Evolutionary conservation across 2,329 filamentous ascomycete species (phyloP), one percentile per base, ranked within the genome.

Genomic region (Hypoxylon rubiginosum): DNA sequence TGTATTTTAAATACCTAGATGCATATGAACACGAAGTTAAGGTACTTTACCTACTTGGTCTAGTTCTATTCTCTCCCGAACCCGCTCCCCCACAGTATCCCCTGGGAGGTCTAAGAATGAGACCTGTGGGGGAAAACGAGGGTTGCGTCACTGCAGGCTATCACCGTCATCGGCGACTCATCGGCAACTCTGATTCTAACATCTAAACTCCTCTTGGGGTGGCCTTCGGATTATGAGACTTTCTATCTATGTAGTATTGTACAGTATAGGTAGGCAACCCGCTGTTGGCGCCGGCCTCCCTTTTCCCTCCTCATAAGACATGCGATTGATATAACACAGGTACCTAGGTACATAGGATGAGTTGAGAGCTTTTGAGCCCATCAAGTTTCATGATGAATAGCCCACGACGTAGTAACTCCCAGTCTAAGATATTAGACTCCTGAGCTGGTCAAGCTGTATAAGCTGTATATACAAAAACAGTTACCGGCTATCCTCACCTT

Each of bases 321-420:
- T 28, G 24, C 43, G 30, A 63, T 32, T 66, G 68, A 58, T 67
- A 62, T 58, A 61, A 67, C 34, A 64, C n/a, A n/a, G n/a, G n/a
- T n/a, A n/a, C n/a, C n/a, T 68, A 17, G 13, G 5, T 41, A 41
- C 65, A 71, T 68, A 28, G 52, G 67, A 67, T 75, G 73, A 76
- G 74, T 72, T 76, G 74, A 70, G 74, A 74, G 69, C 74, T n/a
- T 68, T 72, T 59, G 51, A 64, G 54, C 64, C 63, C n/a, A 55
- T 66, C 62, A 63, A 45, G 46, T 46, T 39, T 17, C 55, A 65
- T 59, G 60, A 66, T 59, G 68, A 17, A 62, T 56, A 62, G 60
- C 62, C 55, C 64, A 65, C 55, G 58, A 58, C n/a, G 11, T 39
- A 39, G n/a, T 6, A 52, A 39, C 64, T 54, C 61, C 58, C 15